A percentile compares a stretch with the other conserved stretches of the same genome.
Conservation (phyloP, 2,329 filamentous ascomycete species). For the Talaromyces pinophilus region DNA sequence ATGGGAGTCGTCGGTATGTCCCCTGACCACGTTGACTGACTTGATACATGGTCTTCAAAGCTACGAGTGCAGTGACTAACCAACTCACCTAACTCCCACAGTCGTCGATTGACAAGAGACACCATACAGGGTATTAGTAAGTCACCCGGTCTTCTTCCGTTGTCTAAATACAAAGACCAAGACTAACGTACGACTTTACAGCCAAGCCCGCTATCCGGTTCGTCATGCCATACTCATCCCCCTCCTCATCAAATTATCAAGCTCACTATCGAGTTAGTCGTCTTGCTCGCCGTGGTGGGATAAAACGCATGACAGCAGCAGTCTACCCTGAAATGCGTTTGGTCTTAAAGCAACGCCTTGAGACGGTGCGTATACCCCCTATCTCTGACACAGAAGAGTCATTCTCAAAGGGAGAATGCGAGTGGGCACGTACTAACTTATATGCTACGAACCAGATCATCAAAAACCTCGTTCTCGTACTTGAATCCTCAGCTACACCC, state of each 20-base stretch:
- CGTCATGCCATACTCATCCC: neutral
- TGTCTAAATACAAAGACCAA: neutral
- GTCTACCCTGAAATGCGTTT: constrained; percentile 35
- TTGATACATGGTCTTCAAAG: neutral
- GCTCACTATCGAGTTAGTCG: constrained; percentile 28
- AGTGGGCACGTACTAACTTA: neutral
- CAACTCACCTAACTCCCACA: neutral
- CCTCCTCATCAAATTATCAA: neutral
- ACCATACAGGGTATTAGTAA: constrained; percentile 35
- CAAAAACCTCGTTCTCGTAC: constrained; percentile 26
- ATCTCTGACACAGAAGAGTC: neutral
- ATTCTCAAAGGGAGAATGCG: no score
- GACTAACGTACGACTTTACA: constrained; percentile 17
- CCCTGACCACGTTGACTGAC: neutral
- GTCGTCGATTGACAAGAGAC: constrained; percentile 28
- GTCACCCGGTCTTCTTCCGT: constrained; percentile 12
- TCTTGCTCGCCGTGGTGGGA: constrained; percentile 41
- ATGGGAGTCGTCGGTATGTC: neutral
- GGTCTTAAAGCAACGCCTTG: constrained; percentile 28
- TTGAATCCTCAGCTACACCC: constrained; percentile 26
- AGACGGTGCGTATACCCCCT: constrained; percentile 22
- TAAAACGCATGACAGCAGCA: constrained; percentile 31
- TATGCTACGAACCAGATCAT: constrained; percentile 29
- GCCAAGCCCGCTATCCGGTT: constrained; percentile 37
- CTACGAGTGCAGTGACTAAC: neutral